Base-by-base conservation (phyloP, 257 asterid species). In the Nicotiana obtusifolia region DNA sequence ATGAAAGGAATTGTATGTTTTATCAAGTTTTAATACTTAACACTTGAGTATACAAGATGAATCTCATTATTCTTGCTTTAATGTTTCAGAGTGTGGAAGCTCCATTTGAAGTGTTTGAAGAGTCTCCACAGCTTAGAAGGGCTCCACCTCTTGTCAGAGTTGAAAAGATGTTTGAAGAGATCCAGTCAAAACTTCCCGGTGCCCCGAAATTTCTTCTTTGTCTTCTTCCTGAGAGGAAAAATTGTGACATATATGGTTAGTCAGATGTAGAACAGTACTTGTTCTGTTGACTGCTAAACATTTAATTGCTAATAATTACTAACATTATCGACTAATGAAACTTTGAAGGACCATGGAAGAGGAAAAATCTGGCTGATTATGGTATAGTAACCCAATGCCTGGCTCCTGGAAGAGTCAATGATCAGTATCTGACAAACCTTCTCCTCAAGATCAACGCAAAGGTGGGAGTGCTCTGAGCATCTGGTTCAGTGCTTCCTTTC, bases 371-470 rank as follows among this genome's bases (percentile, higher is more conserved):
- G 81, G 88, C 97, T 4, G 99, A 92, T 14, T 88, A 91, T 83
- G 99, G 97, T 35, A 88, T 95, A 80, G 95, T 89, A 35, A 93
- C 98, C 20, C 99, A 95, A 73, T 95, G 99, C 87, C 81, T 93
- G 76, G 91, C 97, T 10, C 99, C 99, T 4, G 83, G 41, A 11
- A 89, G 90, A 73, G 86, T 95, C 5, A 92, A 95, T 4, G 97
- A 95, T 68, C 97, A 95, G 80, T 95, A 95, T 77, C 86, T 95
- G 22, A 91, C 97, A 4, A 95, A 95, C 85, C 88, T 93, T 54
- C 83, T 95, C 61, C 90, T 95, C 11, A 95, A 93, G 85, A 91
- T 95, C 84, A 95, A 95, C 85, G 98, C 99, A 0, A 93, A 95
- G 97, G 99, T 93, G 81, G 53, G 87, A 62, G 33, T 54, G 47